Evolutionary conservation across 257 asterid species (phyloP), one percentile per base, ranked within the genome.

Genomic region (Scutellaria barbata): DNA sequence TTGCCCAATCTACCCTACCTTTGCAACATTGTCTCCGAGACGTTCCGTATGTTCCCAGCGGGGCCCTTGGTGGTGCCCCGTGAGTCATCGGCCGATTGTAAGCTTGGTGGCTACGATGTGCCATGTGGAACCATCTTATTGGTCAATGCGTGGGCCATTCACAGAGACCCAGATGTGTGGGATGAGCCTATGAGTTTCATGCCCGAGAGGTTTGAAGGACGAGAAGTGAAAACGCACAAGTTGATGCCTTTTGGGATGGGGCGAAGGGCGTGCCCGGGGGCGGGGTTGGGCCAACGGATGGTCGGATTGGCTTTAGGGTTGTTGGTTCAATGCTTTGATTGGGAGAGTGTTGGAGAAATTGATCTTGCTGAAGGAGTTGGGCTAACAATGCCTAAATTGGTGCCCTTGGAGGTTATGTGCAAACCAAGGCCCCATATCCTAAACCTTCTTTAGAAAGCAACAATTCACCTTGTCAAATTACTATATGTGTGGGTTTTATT

Each of bases 181-280:
- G 73, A 58, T 7, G 74, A 81, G 3, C 77, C 88, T 1, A 37
- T 5, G 41, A 74, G 59, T 10, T 84, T 84, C 65, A 76, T 25
- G 53, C 88, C 86, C 1, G 84, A 79, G 82, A 79, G 86, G 46
- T 79, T 79, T 39, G 76, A 81, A 58, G 81, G 68, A 1, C 53
- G 13, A 14, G 77, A 72, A 5, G 75, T 67, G 63, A 83, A 51
- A 11, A 18, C 73, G 0, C 77, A 74, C 5, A 78, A 63, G 57
- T 20, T 76, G 66, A 67, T 84, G 77, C 80, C 81, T 0, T 84
- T 81, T 47, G 85, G 86, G 10, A 76, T 74, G 74, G 86, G 86
- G 10, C 63, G 88, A 17, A 74, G 86, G 79, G 79, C 79, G 0
- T 84, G 88, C 72, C 88, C 88, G 0, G 84, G 88, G 7, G 37